Percentiles rank a stretch among this genome's conserved stretches.
Conservation (phyloP, 2,329 filamentous ascomycete species). For the Lachnellula cervina region DNA sequence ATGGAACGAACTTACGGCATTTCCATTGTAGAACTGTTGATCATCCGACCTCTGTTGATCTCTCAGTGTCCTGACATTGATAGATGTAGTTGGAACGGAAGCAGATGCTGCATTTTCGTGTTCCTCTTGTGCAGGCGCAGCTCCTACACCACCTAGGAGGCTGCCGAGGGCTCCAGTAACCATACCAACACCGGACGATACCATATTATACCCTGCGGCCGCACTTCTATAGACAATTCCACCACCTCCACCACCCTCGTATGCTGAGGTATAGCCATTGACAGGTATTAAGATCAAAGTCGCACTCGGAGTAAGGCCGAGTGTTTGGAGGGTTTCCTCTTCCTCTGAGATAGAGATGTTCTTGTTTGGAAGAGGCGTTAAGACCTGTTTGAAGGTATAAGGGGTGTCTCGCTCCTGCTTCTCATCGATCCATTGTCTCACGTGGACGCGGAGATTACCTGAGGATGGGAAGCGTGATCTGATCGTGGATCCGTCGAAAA, state of each 20-base stretch:
- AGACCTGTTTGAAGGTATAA: conserved; percentile 79
- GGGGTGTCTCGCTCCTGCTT: conserved; percentile 56
- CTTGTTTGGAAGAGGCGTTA: conserved; percentile 71
- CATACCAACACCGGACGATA: conserved; percentile 39
- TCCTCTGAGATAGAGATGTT: conserved; percentile 74
- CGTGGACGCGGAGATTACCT: conserved; percentile 57
- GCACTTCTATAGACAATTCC: conserved; percentile 35
- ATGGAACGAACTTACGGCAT: conserved; percentile 55
- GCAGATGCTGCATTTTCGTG: background rate
- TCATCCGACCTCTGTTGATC: conserved; percentile 51
- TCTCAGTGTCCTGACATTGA: conserved; percentile 47
- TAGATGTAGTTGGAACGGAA: conserved; percentile 25
- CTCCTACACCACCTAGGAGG: conserved; percentile 27
- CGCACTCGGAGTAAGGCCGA: conserved; percentile 72
- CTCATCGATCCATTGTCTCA: conserved; percentile 73
- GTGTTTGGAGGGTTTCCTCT: conserved; percentile 57
- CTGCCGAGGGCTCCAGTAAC: conserved; percentile 40
- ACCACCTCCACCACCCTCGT: conserved; percentile 34
- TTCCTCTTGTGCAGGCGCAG: conserved; percentile 5
- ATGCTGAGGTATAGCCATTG: conserved; percentile 54
- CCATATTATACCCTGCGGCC: conserved; percentile 32
- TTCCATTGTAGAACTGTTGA: conserved; percentile 84
- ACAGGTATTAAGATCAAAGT: conserved; percentile 79
- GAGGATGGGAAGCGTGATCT: conserved; percentile 64
- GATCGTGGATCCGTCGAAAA: conserved; percentile 80